These are phyloP conservation scores for Diaporthe ilicicola DNA, from an alignment of 2,329 filamentous ascomycete species.

Conservation along the genomic window DNA sequence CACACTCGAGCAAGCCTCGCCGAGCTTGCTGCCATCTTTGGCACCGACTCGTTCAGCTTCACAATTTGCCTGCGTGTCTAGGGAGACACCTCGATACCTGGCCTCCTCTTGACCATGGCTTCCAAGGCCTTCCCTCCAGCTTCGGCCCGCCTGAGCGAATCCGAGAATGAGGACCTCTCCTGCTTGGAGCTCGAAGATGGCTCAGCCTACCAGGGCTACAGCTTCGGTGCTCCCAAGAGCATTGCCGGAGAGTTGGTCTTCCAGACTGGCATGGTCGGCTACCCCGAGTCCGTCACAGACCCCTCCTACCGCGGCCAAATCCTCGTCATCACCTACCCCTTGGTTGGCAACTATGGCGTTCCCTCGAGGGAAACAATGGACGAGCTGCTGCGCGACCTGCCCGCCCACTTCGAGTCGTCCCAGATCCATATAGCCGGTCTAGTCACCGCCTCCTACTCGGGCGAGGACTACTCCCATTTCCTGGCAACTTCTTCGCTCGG, in stretches of 20 bases:
- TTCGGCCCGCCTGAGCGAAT: constrained; percentile 64
- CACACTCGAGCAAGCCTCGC: constrained; percentile 16
- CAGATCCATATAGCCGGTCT: constrained; percentile 95
- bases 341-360: constrained; percentile 97
- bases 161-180: constrained; percentile 69
- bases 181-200: constrained; percentile 94
- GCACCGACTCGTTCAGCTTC: constrained; percentile 22
- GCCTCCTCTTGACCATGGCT: constrained; percentile 42
- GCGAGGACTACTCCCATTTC: constrained; percentile 95
- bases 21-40: constrained; percentile 27
- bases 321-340: constrained; percentile 92
- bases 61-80: not conserved
- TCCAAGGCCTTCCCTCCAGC: constrained; percentile 61
- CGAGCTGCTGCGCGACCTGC: constrained; percentile 83
- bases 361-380: constrained; percentile 87
- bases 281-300: constrained; percentile 91
- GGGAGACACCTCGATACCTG: constrained; percentile 8
- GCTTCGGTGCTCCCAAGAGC: constrained; percentile 95
- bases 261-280: constrained; percentile 99
- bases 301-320: constrained; percentile 93
- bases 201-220: constrained; percentile 89
- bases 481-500: constrained; percentile 90
- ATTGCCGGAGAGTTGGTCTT: constrained; percentile 97
- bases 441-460: constrained; percentile 89
- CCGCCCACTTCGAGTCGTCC: constrained; percentile 90